Evolutionary conservation across 306 rosid genomes (phyloP), one percentile per base, ranked within the genome.

Genomic region (Prunus davidiana): DNA sequence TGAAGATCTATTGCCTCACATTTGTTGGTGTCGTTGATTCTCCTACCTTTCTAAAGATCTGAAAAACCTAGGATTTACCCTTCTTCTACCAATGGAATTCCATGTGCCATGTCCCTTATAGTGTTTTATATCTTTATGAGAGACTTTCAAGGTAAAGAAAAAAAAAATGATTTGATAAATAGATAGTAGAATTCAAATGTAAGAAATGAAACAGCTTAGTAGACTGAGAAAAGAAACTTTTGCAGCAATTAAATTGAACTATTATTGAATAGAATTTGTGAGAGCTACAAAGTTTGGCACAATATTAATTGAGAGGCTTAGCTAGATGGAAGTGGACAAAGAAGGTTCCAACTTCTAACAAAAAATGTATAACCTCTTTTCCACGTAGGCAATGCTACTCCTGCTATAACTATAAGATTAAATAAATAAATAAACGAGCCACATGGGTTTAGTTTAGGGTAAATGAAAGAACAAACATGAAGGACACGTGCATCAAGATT

Each of bases 311-410:
- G 57, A 11, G 25, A 50, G 46, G 46, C 73, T 18, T 13, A 61
- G 72, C 74, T 80, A 76, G 74, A 80, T 30, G 58, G 71, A 72
- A 79, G 76, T 78, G 71, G 81, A 86, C 81, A 76, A 51, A 47
- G 77, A 73, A 74, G 80, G 75, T 77, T 82, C 73, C 65, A 76
- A 79, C 85, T 78, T 81, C 84, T 88, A 91, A 79, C 96, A 92
- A 92, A 58, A 95, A 94, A 82, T 91, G 89, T 73, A 49, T 56
- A 78, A 81, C 89, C 87, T 78, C 82, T 86, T 60, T 50, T 25
- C 20, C 50, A 9, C 67, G 64, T 51, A 66, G 76, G 18, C 60
- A 62, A 67, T 43, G 52, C 55, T 68, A 70, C 24, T 60, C 61
- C 41, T 38, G 25, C 78, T 54, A 27, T 52, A 52, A 67, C 75